Evolutionary conservation across 176 grass and related monocot species (phyloP).

Genomic region (Eleusine indica): DNA sequence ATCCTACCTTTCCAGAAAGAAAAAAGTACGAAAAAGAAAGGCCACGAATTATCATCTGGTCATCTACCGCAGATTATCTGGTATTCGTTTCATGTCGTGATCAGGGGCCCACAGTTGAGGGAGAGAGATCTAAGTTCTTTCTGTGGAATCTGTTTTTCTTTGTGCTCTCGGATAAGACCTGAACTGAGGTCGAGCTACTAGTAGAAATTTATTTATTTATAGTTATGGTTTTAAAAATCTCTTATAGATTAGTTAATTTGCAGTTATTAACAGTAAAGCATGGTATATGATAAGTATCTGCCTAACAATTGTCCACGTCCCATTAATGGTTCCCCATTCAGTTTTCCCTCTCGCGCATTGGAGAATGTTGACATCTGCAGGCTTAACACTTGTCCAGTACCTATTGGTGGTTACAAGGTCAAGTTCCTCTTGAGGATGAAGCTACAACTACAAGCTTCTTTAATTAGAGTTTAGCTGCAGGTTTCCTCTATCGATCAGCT

Average conservation of each 20-base stretch:
- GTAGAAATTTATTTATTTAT: not conserved
- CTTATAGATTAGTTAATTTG: not conserved
- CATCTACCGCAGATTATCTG: constrained; percentile 2
- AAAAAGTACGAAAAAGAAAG: constrained; percentile 36
- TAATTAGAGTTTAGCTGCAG: not conserved
- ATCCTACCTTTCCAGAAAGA: constrained; percentile 29
- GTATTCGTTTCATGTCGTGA: constrained; percentile 29
- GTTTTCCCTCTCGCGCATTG: not conserved
- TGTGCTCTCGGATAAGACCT: constrained; percentile 38
- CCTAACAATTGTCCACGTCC: too few species aligned
- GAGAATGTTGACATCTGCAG: not conserved
- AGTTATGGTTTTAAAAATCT: not conserved
- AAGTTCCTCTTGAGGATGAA: not conserved
- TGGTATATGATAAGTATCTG: not conserved
- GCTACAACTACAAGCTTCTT: not conserved
- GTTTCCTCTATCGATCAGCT: not conserved
- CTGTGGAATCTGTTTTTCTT: constrained; percentile 36
- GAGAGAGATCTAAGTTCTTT: constrained; percentile 35
- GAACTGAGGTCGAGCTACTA: not conserved
- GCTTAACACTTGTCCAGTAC: not conserved
- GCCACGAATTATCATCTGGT: constrained; percentile 33
- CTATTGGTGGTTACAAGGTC: not conserved
- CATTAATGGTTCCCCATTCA: not conserved
- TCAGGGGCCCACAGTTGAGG: constrained; percentile 15
- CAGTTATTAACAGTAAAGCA: not conserved